Base-by-base conservation (phyloP, 2,329 filamentous ascomycete species). In the Ophiocordyceps camponoti-floridani region DNA sequence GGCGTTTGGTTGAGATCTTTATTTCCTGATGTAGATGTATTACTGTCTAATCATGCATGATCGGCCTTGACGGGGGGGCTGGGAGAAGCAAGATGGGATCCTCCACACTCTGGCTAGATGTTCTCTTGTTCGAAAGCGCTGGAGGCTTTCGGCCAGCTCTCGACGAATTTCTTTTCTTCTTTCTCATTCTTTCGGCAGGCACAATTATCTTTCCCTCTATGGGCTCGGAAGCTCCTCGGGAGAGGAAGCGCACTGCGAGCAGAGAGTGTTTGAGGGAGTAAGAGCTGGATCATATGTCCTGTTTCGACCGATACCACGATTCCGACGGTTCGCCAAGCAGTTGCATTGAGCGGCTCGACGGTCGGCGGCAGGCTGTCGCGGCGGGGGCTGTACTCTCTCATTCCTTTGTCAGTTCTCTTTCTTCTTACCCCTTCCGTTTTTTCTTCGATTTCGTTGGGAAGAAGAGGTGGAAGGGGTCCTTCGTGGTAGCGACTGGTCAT, bases 41-140 rank as follows among this genome's bases (percentile, higher is more conserved):
- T 62, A 61, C 59, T 60, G 61, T 67, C 63, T 69, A 68, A 70
- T 70, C 58, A 65, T 70, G 67, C 65, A 70, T 65, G 63, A 60
- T 60, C 52, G 53, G 48, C 43, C 47, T 48, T 44, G 33, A 26
- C 33, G 42, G 23, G 19, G 16, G 10, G 38, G 13, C 7, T 18
- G 41, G n/a, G 35, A 35, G 26, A 12, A 42, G 12, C 26, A 31
- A 12, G 12, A 40, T 27, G 42, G 23, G 47, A 31, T 18, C 48
- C 43, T 40, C 40, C 42, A 23, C 41, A 23, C 41, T 27, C 40
- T 43, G 12, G 37, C 40, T 44, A 44, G 37, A 42, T 44, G 40
- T 44, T 35, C 23, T 45, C 40, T 47, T 45, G 27, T 41, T 35
- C 35, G 41, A 40, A 46, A 45, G 45, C 44, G 46, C 47, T 46